These are phyloP conservation scores for Knufia fluminis DNA, from an alignment of 2,329 filamentous ascomycete genomes.

Conservation along the genomic window DNA sequence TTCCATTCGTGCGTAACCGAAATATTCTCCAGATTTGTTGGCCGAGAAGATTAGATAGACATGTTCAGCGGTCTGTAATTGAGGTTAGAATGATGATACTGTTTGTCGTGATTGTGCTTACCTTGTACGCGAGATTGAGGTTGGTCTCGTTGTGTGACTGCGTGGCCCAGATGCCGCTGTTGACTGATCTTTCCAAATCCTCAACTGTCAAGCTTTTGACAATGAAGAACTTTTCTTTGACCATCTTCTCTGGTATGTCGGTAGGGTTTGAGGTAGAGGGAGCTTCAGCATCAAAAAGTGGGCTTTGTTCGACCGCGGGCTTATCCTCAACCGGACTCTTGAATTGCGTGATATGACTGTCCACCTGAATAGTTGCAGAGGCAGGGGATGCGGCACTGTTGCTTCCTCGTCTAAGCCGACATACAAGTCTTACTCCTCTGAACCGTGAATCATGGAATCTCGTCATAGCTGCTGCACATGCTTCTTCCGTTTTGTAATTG, in stretches of 20 bases:
- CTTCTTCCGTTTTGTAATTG: conserved; percentile 75
- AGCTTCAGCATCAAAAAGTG: neutral
- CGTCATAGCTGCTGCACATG: conserved; percentile 66
- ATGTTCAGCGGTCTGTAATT: conserved; percentile 59
- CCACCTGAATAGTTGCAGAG: conserved; percentile 46
- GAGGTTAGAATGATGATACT: conserved; percentile 12
- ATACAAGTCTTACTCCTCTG: conserved; percentile 74
- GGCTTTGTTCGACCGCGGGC: conserved; percentile 3
- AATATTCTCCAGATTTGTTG: conserved; percentile 96
- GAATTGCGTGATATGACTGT: conserved; percentile 31
- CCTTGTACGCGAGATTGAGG: conserved; percentile 74
- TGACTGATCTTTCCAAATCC: conserved; percentile 80
- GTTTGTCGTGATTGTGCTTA: conserved; percentile 32
- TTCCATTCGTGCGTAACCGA: conserved; percentile 84
- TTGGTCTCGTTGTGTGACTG: conserved; percentile 85
- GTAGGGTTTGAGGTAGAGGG: neutral
- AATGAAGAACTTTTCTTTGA: conserved; percentile 75
- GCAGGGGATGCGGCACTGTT: conserved; percentile 29
- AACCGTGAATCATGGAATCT: conserved; percentile 88
- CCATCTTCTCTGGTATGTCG: conserved; percentile 16
- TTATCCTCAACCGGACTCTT: conserved; percentile 11
- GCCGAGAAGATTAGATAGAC: conserved; percentile 93
- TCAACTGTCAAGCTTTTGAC: conserved; percentile 87
- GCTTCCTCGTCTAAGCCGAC: conserved; percentile 59
- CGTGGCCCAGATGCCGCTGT: conserved; percentile 84